Evolutionary conservation across 371 early-diverging fungal genomes (phyloP), one percentile per base, ranked within the genome.

Genomic region (Mucor indicus): DNA sequence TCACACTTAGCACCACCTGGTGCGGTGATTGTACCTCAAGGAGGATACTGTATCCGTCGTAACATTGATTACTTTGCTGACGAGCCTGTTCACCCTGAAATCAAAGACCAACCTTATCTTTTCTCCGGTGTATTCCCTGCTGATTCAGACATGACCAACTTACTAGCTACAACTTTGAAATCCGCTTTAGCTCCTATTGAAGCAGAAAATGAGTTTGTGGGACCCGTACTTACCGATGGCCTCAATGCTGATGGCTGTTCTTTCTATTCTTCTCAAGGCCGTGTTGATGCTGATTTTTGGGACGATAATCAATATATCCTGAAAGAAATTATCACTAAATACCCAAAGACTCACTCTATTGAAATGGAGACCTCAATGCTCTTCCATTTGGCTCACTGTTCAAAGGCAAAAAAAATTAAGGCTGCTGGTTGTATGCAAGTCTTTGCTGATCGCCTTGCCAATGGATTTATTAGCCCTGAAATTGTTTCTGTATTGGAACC

Each of bases 361-460:
- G 95, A 97, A 66, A 97, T 97, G 98, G 98, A 97, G 66, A 83
- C 86, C 0, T 90, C 83, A 44, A 84, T 83, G 80, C 57, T 96
- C 31, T 86, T 87, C 70, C 95, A 95, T 56, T 60, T 95, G 27
- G 94, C 95, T 12, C 58, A 60, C 29, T 69, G 76, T 24, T 66
- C 77, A 15, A 62, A 61, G 3, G 51, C 44, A 19, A 59, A 69
- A 1, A 52, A 57, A 25, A 85, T 96, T 38, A 74, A 77, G 3
- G 90, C 91, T 0, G 86, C 90, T 19, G 92, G 90, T 15, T 84
- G 87, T 23, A 81, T 89, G 69, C 89, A 94, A 77, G 87, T 92
- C 8, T 93, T 92, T 68, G 89, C 90, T 4, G 87, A 92, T 54
- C 81, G 95, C 31, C 59, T 75, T 22, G 73, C 62, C 25, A 89